Percentiles rank a stretch among this genome's conserved stretches.
Evolutionary conservation across 805 yeast genomes (phyloP).

Genomic region (Diddensiella santjacobensis): DNA sequence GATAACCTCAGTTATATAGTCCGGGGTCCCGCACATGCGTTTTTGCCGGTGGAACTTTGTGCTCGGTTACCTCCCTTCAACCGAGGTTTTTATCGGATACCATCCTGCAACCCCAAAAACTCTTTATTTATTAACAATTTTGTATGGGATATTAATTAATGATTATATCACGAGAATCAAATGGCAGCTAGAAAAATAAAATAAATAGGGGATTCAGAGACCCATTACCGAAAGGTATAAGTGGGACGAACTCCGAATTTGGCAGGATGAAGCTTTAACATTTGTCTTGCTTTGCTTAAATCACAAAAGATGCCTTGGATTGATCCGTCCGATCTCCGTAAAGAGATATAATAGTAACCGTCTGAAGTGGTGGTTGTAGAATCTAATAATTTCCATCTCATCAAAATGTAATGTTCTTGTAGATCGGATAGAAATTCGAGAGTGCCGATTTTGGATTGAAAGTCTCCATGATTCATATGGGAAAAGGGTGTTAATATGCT

Average conservation of each 20-base stretch:
- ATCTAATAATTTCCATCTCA: conserved; percentile 3
- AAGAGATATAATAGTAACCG: conserved; percentile 3
- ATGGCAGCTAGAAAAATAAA: too few species aligned
- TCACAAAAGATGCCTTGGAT: conserved; percentile 1
- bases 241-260: conserved; percentile 1
- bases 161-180: too few species aligned
- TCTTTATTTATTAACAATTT: too few species aligned
- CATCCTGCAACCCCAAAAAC: too few species aligned
- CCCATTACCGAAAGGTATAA: not conserved
- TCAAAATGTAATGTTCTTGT: conserved; percentile 3
- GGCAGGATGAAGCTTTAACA: not conserved
- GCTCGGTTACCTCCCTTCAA: not conserved
- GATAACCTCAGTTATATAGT: not conserved
- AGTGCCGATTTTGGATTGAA: not conserved
- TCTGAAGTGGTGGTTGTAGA: not conserved
- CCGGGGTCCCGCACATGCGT: not conserved
- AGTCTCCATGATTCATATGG: not conserved
- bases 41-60: not conserved
- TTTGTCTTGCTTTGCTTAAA: not conserved
- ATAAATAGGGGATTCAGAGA: not conserved
- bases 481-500: not conserved
- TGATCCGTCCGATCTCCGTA: conserved; percentile 4
- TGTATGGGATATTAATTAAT: too few species aligned
- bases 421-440: conserved; percentile 3
- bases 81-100: too few species aligned